A percentile compares a stretch with the other conserved stretches of the same genome.
Conservation (phyloP, 163 green algal genomes). For the Coccomyxa subellipsoidea region DNA sequence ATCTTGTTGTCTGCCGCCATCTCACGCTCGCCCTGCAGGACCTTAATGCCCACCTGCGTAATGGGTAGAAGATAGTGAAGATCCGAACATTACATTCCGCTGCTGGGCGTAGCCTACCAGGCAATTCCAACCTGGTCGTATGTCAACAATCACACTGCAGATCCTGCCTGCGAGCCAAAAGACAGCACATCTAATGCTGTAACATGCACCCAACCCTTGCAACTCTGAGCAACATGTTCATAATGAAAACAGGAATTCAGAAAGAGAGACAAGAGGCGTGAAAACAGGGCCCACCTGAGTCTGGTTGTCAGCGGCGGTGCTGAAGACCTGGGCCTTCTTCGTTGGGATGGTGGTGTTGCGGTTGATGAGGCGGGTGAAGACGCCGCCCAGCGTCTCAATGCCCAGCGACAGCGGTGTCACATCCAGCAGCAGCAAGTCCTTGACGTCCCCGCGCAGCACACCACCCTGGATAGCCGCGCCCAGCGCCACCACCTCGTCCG, state of each 20-base stretch:
- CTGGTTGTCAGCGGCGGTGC: slow-evolving; percentile 90
- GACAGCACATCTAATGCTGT: too few species aligned
- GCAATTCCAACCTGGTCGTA: background rate
- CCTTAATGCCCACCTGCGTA: slow-evolving; percentile 82
- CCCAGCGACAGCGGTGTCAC: slow-evolving; percentile 89
- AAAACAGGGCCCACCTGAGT: slow-evolving; percentile 76
- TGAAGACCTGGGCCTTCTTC: slow-evolving; percentile 93
- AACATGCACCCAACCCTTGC: too few species aligned
- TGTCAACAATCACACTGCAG: background rate
- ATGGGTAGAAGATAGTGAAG: background rate
- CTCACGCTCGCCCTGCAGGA: slow-evolving; percentile 88
- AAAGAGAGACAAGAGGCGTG: too few species aligned
- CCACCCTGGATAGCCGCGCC: slow-evolving; percentile 47
- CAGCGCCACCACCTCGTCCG: slow-evolving; percentile 96
- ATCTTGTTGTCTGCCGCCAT: slow-evolving; percentile 96
- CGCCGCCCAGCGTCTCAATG: slow-evolving; percentile 92
- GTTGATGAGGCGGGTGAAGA: slow-evolving; percentile 90
- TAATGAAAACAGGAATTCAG: too few species aligned
- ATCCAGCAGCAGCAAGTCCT: slow-evolving; percentile 91
- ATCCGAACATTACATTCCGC: too few species aligned
- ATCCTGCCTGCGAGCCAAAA: background rate
- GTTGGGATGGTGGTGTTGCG: slow-evolving; percentile 93
- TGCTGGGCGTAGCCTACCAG: too few species aligned
- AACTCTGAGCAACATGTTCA: too few species aligned
- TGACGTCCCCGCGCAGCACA: slow-evolving; percentile 80